phyloP scores from a whole-genome alignment of 176 grass and related monocot genomes.

The Miscanthus lutarioriparius region DNA sequence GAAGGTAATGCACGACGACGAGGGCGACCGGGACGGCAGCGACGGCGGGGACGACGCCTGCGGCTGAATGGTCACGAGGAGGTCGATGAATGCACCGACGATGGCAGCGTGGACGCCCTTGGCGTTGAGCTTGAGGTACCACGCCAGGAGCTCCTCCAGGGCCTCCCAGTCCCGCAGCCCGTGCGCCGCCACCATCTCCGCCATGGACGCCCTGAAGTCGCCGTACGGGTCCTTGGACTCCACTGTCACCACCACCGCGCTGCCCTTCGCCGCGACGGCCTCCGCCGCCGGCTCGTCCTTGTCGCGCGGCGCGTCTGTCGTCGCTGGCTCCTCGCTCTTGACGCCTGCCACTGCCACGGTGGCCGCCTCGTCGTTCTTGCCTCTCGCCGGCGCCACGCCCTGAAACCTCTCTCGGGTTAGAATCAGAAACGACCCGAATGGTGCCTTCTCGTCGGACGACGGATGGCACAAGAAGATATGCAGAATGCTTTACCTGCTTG shows the following conservation, averaged over 20 bases:
- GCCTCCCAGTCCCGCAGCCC: conserved; percentile 68
- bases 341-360: background rate
- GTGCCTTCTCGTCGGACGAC: background rate
- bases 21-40: conserved; percentile 39
- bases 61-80: conserved; percentile 49
- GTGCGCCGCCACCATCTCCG: conserved; percentile 80
- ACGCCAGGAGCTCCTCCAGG: conserved; percentile 75
- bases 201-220: conserved; percentile 80
- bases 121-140: conserved; percentile 76
- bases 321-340: background rate
- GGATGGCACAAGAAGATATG: background rate
- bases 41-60: background rate
- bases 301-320: background rate
- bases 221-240: conserved; percentile 65
- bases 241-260: conserved; percentile 50
- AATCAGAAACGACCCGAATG: background rate
- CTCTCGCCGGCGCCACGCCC: background rate
- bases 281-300: background rate
- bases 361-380: background rate
- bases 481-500: conserved; percentile 35
- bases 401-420: conserved; percentile 22
- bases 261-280: conserved; percentile 29
- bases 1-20: conserved; percentile 73
- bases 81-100: conserved; percentile 73
- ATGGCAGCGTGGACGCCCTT: conserved; percentile 69